Conservation (phyloP, 441 rosid species). For the Cnidoscolus chayamansa region DNA sequence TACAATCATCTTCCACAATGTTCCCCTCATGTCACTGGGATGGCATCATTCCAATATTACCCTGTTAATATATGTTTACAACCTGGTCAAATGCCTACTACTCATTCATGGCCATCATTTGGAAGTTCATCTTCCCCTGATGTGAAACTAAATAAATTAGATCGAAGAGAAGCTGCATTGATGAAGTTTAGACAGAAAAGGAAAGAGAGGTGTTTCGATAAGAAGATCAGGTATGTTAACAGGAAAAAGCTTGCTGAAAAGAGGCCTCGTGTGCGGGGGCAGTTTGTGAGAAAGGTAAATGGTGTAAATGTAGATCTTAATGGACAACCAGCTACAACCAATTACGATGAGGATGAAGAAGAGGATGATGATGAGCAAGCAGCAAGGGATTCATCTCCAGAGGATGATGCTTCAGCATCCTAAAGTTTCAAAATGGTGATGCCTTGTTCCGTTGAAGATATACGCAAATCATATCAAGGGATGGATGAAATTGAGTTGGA, state of each 20-base stretch:
- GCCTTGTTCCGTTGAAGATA: not conserved
- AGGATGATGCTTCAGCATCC: conserved; percentile 48
- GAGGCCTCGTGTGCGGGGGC: conserved; percentile 97
- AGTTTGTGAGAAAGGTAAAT: conserved; percentile 84
- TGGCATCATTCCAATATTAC: conserved; percentile 69
- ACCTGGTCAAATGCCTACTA: conserved; percentile 54
- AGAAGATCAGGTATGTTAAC: conserved; percentile 90
- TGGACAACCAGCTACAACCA: conserved; percentile 64
- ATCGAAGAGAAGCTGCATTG: conserved; percentile 89
- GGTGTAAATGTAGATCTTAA: conserved; percentile 80
- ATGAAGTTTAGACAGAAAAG: conserved; percentile 87
- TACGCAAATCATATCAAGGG: not conserved
- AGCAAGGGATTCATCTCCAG: conserved; percentile 63
- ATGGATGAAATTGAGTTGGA: not conserved
- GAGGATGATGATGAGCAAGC: conserved; percentile 59
- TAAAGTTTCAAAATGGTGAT: conserved; percentile 8
- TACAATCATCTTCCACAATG: conserved; percentile 66
- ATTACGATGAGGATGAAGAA: conserved; percentile 75
- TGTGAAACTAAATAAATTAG: conserved; percentile 51
- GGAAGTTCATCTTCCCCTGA: conserved; percentile 53
- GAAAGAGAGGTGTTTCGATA: conserved; percentile 90
- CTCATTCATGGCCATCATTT: conserved; percentile 58
- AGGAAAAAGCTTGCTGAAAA: conserved; percentile 88
- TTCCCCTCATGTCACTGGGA: conserved; percentile 51
- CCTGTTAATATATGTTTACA: conserved; percentile 63